phyloP scores from a whole-genome alignment of 371 early-diverging fungal species.

The Smittium mucronatum region DNA sequence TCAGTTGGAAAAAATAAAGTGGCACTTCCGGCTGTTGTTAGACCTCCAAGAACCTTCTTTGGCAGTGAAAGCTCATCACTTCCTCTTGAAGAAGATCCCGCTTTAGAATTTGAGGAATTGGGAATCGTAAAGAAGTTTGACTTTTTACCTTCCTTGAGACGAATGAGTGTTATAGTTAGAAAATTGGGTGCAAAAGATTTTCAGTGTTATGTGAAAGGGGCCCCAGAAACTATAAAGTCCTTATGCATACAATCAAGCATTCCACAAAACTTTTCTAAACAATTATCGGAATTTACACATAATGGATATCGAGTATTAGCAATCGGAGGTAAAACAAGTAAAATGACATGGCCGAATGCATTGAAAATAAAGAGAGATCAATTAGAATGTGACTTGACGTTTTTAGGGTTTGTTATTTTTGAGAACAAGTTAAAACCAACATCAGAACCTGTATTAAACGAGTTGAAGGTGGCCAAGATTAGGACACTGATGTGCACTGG shows the following conservation, averaged over 20 bases:
- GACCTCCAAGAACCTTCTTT: slow-evolving; percentile 64
- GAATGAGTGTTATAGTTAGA: slow-evolving; percentile 93
- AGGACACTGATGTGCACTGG: slow-evolving; percentile 98
- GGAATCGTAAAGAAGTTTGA: slow-evolving; percentile 91
- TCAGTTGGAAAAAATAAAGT: background rate
- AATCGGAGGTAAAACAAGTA: slow-evolving; percentile 62
- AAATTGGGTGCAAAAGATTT: slow-evolving; percentile 48
- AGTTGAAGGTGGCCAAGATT: slow-evolving; percentile 77
- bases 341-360: slow-evolving; percentile 59
- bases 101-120: slow-evolving; percentile 42
- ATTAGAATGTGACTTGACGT: slow-evolving; percentile 72
- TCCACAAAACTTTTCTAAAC: slow-evolving; percentile 69
- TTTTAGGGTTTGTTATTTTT: slow-evolving; percentile 95
- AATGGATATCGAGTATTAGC: slow-evolving; percentile 94
- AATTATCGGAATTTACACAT: slow-evolving; percentile 74
- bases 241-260: slow-evolving; percentile 69
- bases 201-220: slow-evolving; percentile 91
- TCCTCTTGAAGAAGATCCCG: slow-evolving; percentile 17
- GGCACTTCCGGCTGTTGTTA: slow-evolving; percentile 67
- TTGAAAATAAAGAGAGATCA: slow-evolving; percentile 68
- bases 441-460: slow-evolving; percentile 66
- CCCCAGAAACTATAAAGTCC: slow-evolving; percentile 84
- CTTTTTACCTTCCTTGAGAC: slow-evolving; percentile 80
- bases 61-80: slow-evolving; percentile 11
- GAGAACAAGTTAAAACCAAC: slow-evolving; percentile 96